These are phyloP conservation scores for Phytophthora ohioensis DNA, from an alignment of 352 stramenopile genomes.

Conservation along the genomic window DNA sequence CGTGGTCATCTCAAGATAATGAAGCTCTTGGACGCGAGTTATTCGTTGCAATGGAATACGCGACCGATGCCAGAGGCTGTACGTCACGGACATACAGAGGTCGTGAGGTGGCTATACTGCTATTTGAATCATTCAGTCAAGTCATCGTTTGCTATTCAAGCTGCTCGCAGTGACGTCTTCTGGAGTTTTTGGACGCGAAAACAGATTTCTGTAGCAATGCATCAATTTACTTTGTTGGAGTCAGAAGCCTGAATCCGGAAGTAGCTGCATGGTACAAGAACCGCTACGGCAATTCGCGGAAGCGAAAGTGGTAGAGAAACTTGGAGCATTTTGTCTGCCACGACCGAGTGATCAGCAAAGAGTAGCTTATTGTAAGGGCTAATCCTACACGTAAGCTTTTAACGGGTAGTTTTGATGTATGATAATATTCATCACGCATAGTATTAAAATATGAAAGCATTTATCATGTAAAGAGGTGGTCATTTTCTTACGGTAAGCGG, in stretches of 20 bases:
- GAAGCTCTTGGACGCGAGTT: constrained; percentile 26
- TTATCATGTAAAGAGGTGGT: too few species aligned
- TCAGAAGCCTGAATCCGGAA: constrained; percentile 9
- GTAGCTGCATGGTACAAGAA: constrained; percentile 23
- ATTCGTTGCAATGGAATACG: constrained; percentile 26
- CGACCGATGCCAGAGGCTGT: constrained; percentile 19
- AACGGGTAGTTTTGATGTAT: too few species aligned
- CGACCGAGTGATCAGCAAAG: neutral
- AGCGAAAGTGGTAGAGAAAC: constrained; percentile 9
- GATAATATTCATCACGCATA: too few species aligned
- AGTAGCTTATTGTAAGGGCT: too few species aligned
- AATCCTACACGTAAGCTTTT: too few species aligned
- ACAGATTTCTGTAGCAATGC: neutral
- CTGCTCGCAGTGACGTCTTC: constrained; percentile 6
- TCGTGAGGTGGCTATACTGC: constrained; percentile 30
- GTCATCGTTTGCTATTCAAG: neutral
- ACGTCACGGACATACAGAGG: constrained; percentile 18
- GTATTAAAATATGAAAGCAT: too few species aligned
- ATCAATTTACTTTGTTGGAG: constrained; percentile 4
- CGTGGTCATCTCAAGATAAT: constrained; percentile 8
- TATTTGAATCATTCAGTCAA: constrained; percentile 22
- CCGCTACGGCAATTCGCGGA: constrained; percentile 14
- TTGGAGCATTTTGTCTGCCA: neutral
- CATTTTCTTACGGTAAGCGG: too few species aligned
- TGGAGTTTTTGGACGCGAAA: constrained; percentile 23